Conservation (phyloP, 108 stramenopile genomes). For the Craspedostauros australis region DNA sequence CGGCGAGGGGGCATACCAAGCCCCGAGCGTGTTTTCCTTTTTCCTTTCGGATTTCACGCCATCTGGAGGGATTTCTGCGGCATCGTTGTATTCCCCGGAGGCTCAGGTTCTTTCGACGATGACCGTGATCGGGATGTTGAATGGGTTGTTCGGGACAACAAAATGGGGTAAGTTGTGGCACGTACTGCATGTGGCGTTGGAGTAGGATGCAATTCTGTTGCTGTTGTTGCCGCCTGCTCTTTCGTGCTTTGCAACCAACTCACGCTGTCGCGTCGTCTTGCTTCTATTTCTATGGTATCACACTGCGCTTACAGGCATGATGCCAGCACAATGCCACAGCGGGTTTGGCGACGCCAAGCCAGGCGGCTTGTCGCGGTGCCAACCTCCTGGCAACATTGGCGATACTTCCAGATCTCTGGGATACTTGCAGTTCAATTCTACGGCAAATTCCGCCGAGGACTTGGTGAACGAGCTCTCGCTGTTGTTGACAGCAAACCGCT, state of each 20-base stretch:
- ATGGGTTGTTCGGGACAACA: neutral
- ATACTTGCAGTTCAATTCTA: too few relatives aligned
- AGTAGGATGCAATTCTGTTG: neutral
- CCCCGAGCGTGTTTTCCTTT: conserved; percentile 53
- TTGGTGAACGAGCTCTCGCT: conserved; percentile 30
- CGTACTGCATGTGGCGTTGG: neutral
- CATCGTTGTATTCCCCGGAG: neutral
- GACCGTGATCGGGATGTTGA: conserved; percentile 13
- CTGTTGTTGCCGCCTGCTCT: too few relatives aligned
- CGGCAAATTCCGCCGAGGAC: conserved; percentile 14
- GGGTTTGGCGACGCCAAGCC: neutral
- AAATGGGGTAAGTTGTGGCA: conserved; percentile 32
- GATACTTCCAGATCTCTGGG: neutral
- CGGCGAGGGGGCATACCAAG: conserved; percentile 35
- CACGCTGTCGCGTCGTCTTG: too few relatives aligned
- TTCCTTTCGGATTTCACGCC: conserved; percentile 40
- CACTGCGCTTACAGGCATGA: neutral
- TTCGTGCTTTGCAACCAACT: too few relatives aligned
- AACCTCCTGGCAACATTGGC: neutral
- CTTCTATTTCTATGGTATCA: neutral
- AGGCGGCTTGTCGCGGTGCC: neutral
- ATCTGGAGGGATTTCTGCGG: conserved; percentile 4
- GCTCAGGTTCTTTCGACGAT: conserved; percentile 1
- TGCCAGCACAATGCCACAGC: neutral
- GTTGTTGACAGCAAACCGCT: conserved; percentile 43